Percentiles rank a stretch among this genome's conserved stretches.
Evolutionary conservation across 305 asterid genomes (phyloP).

Genomic region (Fraxinus ornus): DNA sequence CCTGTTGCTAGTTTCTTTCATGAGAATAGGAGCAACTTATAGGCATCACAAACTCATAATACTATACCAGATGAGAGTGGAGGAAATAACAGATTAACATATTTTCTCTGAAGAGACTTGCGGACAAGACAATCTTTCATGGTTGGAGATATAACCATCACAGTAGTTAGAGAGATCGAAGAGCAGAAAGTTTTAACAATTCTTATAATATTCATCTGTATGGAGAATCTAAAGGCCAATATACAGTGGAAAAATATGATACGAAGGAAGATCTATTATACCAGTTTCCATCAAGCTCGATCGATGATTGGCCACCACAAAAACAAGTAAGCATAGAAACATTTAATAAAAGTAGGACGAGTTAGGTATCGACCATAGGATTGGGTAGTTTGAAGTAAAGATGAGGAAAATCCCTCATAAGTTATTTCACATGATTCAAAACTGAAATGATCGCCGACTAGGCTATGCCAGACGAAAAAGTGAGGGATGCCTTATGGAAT

Average conservation of each 20-base stretch:
- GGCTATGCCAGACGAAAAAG: not conserved
- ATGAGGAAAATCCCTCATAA: not conserved
- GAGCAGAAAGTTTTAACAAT: not conserved
- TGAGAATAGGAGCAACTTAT: not conserved
- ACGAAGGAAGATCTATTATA: not conserved
- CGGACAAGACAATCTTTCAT: no score
- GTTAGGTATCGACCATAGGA: not conserved
- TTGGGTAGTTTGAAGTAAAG: not conserved
- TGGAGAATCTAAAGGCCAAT: not conserved
- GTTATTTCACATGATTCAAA: not conserved
- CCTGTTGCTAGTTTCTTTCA: not conserved
- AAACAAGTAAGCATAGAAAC: not conserved
- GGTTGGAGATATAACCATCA: not conserved
- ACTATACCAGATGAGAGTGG: not conserved
- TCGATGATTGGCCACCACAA: not conserved
- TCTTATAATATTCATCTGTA: not conserved
- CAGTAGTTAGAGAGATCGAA: not conserved
- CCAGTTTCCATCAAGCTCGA: not conserved
- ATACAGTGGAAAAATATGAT: not conserved
- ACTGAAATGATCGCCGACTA: not conserved
- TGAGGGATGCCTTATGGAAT: not conserved
- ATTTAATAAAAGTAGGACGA: not conserved
- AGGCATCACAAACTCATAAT: not conserved
- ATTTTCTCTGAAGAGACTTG: no score
- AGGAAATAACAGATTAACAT: no score